Percentiles rank a stretch among this genome's conserved stretches.
Conservation (phyloP, 257 asterid genomes). For the Solanum infundibuliforme region DNA sequence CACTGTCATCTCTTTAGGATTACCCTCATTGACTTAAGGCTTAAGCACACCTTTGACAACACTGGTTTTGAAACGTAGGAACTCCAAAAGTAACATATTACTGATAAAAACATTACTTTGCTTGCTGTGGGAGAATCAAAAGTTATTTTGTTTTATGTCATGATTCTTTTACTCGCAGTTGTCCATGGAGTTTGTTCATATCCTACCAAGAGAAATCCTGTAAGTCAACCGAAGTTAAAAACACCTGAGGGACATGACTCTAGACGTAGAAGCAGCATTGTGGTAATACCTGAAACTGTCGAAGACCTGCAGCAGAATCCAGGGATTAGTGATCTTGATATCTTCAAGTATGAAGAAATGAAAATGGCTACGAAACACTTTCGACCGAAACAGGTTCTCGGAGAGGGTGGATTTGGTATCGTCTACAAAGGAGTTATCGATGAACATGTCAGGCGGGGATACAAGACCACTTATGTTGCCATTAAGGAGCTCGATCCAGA, state of each 20-base stretch:
- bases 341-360: conserved; percentile 89
- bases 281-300: conserved; percentile 50
- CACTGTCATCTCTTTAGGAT: not conserved
- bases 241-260: not conserved
- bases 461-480: conserved; percentile 56
- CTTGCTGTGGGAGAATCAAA: not conserved
- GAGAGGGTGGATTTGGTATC: conserved; percentile 88
- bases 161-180: not conserved
- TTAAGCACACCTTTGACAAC: not conserved
- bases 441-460: conserved; percentile 54
- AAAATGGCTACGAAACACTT: conserved; percentile 78
- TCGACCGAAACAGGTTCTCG: conserved; percentile 74
- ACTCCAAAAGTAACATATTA: not conserved
- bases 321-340: conserved; percentile 63
- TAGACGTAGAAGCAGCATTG: conserved; percentile 19
- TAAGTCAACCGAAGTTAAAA: conserved; percentile 5
- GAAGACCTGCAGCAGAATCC: conserved; percentile 67
- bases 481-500: conserved; percentile 89
- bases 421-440: conserved; percentile 83
- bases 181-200: conserved; percentile 20
- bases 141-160: not conserved
- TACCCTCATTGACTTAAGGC: not conserved
- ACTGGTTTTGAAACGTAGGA: not conserved
- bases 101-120: not conserved
- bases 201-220: conserved; percentile 30